Evolutionary conservation across 2,329 filamentous ascomycete genomes (phyloP), one percentile per base, ranked within the genome.

Genomic region (Neopestalotiopsis sp.): DNA sequence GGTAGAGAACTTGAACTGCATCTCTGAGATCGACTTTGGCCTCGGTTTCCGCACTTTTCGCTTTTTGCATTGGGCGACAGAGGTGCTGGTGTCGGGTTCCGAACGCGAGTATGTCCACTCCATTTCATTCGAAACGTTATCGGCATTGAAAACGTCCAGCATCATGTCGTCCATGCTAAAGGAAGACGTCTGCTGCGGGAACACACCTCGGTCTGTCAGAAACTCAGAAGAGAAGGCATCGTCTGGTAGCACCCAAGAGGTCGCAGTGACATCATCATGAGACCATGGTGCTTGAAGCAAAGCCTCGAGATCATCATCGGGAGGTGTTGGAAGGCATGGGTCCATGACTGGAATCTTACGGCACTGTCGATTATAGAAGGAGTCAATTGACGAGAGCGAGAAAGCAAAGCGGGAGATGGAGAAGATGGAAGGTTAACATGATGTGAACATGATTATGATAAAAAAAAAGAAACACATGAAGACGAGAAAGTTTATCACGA

Each of bases 1-100:
- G 32, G 56, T 45, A 12, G 65, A 60, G 49, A 67, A 67, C 14
- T 61, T 67, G 65, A 52, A 40, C 32, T 67, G 65, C 65, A 67
- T 59, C 12, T 38, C 65, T 9, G 49, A 12, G 14, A 67, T 20
- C 13, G 59, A 30, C n/a, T 30, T 20, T 17, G 59, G 12, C 28
- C 59, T 13, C 12, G 17, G 14, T 1, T 13, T 12, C 4, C 24
- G 30, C 14, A 13, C 34, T 14, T 5, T 20, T 14, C 32, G 59
- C 2, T 28, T 28, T 28, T 38, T 28, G 9, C 17, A 4, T 13
- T 40, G 30, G 4, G 9, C 7, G 59, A 24, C 32, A 20, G n/a
- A 20, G 9, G 59, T 40, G 59, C 59, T 17, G 9, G 32, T 17
- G 14, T 45, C 61, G 10, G 61, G 20, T 28, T 45, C 61, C 4